A percentile compares a stretch with the other conserved stretches of the same genome.
These are phyloP conservation scores for Flaveria linearis DNA, from an alignment of 129 eudicot species.

Conservation along the genomic window DNA sequence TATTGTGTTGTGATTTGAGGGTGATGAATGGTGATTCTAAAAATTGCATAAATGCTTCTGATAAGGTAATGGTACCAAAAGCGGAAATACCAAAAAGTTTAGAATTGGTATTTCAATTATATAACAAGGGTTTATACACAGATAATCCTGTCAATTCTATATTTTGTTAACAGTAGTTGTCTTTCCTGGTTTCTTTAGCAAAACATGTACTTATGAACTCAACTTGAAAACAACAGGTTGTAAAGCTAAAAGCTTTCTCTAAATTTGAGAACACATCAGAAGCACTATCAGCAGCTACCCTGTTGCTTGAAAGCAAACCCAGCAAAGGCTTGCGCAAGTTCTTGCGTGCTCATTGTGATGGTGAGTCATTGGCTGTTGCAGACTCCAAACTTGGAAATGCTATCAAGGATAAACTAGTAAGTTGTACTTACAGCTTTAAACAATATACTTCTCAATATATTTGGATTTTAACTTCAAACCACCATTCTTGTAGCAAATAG, in stretches of 20 bases:
- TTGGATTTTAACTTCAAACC: constrained; percentile 8
- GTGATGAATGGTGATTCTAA: no score
- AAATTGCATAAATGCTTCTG: no score
- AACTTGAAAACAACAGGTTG: constrained; percentile 47
- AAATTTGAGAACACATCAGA: constrained; percentile 94
- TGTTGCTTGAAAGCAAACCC: constrained; percentile 75
- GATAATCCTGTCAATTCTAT: no score
- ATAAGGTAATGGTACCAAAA: no score
- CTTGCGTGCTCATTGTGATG: constrained; percentile 83
- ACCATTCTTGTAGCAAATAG: constrained; percentile 64
- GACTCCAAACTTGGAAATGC: constrained; percentile 82
- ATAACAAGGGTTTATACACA: no score
- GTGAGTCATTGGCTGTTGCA: constrained; percentile 81
- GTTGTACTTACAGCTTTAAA: constrained; percentile 8
- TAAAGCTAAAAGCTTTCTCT: constrained; percentile 88
- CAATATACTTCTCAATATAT: not conserved
- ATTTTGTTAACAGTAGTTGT: not conserved
- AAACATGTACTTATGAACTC: constrained; percentile 17
- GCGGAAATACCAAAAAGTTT: no score
- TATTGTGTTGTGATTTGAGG: no score
- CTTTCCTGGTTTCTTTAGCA: not conserved
- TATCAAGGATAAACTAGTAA: constrained; percentile 82
- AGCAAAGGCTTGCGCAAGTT: constrained; percentile 94
- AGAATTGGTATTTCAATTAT: no score
- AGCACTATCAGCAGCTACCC: constrained; percentile 67